Evolutionary conservation across 2,329 filamentous ascomycete species (phyloP).

Genomic region (Dissoconium aciculare): DNA sequence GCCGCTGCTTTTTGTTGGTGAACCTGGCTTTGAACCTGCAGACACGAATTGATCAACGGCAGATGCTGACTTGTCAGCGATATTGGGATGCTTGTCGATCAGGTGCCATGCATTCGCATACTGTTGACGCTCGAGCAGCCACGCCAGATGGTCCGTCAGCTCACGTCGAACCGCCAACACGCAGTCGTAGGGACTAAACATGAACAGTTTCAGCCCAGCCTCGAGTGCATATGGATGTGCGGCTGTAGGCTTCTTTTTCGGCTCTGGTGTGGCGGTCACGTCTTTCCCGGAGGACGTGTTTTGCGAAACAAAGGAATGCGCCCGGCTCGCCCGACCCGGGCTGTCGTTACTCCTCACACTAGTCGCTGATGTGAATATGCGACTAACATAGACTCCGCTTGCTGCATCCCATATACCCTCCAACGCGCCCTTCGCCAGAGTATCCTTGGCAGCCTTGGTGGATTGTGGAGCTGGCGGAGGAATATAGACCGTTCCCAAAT

Average conservation of each 20-base stretch:
- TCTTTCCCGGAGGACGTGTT: conserved; percentile 23
- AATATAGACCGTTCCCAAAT: conserved; percentile 69
- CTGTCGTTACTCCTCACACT: conserved; percentile 45
- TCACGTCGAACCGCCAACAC: conserved; percentile 83
- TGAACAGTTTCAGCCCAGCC: conserved; percentile 66
- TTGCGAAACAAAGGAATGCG: conserved; percentile 18
- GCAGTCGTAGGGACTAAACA: conserved; percentile 93
- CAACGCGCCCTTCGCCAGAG: conserved; percentile 51
- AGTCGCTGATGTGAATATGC: conserved; percentile 73
- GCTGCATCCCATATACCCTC: conserved; percentile 78
- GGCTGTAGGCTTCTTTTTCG: conserved; percentile 18
- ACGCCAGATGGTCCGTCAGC: conserved; percentile 67
- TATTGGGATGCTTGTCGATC: conserved; percentile 73
- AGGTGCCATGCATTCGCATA: conserved; percentile 83
- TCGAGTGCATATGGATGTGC: conserved; percentile 36
- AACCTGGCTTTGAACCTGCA: conserved; percentile 26
- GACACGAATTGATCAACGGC: conserved; percentile 24
- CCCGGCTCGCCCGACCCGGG: conserved; percentile 23
- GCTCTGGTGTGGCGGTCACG: conserved; percentile 11
- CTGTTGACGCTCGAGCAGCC: conserved; percentile 67
- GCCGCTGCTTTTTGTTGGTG: conserved; percentile 28
- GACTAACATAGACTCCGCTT: conserved; percentile 62
- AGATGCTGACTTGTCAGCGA: conserved; percentile 27
- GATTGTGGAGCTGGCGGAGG: conserved; percentile 42
- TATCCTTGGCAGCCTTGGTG: conserved; percentile 40